Evolutionary conservation across 2,329 filamentous ascomycete species (phyloP), one percentile per base, ranked within the genome.

Genomic region (Xylariaceae sp.): DNA sequence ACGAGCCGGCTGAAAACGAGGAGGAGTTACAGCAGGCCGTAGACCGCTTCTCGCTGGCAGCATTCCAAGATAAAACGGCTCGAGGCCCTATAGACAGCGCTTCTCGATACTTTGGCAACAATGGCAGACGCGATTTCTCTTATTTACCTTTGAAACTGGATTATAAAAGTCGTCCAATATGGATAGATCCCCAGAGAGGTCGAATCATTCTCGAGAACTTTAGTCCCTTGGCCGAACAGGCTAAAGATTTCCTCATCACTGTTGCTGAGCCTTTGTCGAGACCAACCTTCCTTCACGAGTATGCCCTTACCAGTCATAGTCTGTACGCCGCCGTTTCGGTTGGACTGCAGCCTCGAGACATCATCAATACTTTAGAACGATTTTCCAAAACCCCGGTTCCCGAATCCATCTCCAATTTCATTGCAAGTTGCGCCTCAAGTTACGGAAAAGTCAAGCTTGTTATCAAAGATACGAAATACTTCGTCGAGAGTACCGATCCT

Each of bases 401-500:
- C 0, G 83, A 89, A n/a, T 84, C 87, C 46, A 90, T 98, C 59
- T 84, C 87, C 59, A 79, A 85, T 7, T 97, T 93, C 72, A 93
- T 93, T 63, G 77, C 75, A 21, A 86, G 86, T 58, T 95, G 91
- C 60, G 96, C 92, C 5, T 87, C 90, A 62, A 95, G 90, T 50
- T 98, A 95, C 71, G 95, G 95, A 62, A 98, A 97, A 74, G 92
- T 97, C 52, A 95, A 96, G 73, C 84, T 98, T 50, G 95, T 98
- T 44, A 75, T 98, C 61, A 96, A 96, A 73, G 90, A 97, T 67
- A 98, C 93, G 60, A 90, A 91, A 63, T 97, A 96, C 74, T 97
- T 89, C 66, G 87, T 98, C 59, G 95, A 99, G 75, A 97, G 90
- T 67, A 88, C 90, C 19, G 93, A 98, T 72, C 89, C 92, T 12